A percentile compares a stretch with the other conserved stretches of the same genome.
Conservation (phyloP, 2,329 filamentous ascomycete species). For the Phoma sp. region DNA sequence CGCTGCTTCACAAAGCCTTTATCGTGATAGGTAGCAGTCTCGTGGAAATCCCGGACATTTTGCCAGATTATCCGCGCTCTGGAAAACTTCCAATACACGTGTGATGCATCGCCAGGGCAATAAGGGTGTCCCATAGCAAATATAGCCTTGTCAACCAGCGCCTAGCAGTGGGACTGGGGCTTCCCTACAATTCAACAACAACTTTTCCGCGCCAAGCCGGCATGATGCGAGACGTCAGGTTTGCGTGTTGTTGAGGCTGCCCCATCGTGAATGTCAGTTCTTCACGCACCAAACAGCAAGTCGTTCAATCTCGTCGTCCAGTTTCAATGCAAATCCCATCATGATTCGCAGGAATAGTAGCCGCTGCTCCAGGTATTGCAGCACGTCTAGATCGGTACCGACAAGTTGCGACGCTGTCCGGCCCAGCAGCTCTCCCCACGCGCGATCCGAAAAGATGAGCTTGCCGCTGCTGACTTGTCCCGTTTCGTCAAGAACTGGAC, state of each 20-base stretch:
- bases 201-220: conserved; percentile 10
- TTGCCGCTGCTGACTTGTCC: conserved; percentile 59
- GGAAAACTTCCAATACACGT: conserved; percentile 10
- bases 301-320: conserved; percentile 38
- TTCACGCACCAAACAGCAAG: conserved; percentile 43
- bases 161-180: conserved; percentile 2
- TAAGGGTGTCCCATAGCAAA: background rate
- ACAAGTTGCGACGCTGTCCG: conserved; percentile 54
- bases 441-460: conserved; percentile 59
- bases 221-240: background rate
- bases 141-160: conserved; percentile 2
- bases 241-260: background rate
- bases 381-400: conserved; percentile 42
- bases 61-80: conserved; percentile 15
- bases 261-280: conserved; percentile 14
- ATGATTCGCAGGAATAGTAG: conserved; percentile 61
- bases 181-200: conserved; percentile 12
- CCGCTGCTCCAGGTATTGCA: conserved; percentile 60
- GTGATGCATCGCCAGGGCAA: conserved; percentile 4
- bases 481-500: conserved; percentile 61
- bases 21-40: conserved; percentile 4
- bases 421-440: conserved; percentile 61
- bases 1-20: conserved; percentile 17
- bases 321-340: conserved; percentile 62
- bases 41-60: conserved; percentile 13